Percentiles rank a stretch among this genome's conserved stretches.
Evolutionary conservation across 176 grass and related monocot genomes (phyloP).

Genomic region (Rhynchospora tenuis): DNA sequence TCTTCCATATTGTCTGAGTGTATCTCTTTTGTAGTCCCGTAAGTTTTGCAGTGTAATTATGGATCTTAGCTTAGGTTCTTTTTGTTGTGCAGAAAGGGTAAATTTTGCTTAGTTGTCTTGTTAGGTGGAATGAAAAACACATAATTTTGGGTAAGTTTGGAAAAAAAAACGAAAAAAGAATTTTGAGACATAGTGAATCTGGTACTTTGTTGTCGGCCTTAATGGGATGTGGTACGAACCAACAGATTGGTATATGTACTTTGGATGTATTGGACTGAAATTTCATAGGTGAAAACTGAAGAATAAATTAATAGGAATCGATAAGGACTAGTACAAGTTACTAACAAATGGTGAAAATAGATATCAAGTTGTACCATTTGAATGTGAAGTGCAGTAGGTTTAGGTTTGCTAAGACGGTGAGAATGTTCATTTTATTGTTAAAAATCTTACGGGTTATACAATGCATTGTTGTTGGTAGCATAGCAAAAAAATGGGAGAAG

Average conservation of each 20-base stretch:
- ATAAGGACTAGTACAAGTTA: background rate
- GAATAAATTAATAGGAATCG: background rate
- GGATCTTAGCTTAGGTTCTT: background rate
- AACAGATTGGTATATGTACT: background rate
- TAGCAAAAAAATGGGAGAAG: background rate
- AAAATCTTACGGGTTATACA: background rate
- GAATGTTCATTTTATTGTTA: background rate
- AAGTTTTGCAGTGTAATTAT: background rate
- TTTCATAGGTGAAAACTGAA: background rate
- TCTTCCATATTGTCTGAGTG: conserved; percentile 57
- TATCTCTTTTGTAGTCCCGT: background rate
- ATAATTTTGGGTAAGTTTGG: background rate
- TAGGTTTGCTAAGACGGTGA: too few species aligned
- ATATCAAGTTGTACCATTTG: background rate
- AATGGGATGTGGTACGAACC: background rate
- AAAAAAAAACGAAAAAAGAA: background rate
- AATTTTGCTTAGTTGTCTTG: background rate
- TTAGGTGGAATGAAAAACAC: background rate
- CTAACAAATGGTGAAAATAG: background rate
- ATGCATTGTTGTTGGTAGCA: background rate
- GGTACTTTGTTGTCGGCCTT: background rate
- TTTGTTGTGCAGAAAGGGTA: background rate
- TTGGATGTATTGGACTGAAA: background rate
- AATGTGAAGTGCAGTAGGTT: background rate
- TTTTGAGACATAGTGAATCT: background rate